Base-by-base conservation (phyloP, 352 stramenopile species). In the Globisporangium cystogenes region DNA sequence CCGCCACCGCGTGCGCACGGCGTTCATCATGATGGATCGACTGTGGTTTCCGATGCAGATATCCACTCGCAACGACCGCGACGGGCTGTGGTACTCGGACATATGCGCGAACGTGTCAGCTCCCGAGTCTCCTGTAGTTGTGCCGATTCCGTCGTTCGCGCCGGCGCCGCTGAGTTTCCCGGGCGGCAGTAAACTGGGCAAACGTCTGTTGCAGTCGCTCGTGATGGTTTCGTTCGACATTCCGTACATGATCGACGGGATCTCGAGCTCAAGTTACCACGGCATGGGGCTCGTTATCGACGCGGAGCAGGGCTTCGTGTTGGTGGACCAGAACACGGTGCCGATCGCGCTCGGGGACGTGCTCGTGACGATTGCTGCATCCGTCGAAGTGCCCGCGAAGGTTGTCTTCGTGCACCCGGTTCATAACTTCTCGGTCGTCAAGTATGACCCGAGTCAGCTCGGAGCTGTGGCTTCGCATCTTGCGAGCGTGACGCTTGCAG, bases 141-240 rank as follows among this genome's bases (percentile, higher is more conserved):
- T 51, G 10, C 59, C 62, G 10, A 70, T 82, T 21, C 82, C 82
- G 18, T 72, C 67, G 7, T 82, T 81, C 59, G 62, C 75, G 0
- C 79, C 78, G 0, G 68, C 76, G 3, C 80, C 78, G 1, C 53
- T 91, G 23, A 88, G 73, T 33, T 90, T 91, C 43, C 80, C 83
- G 16, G 81, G 81, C 18, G 75, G 77, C 4, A 86, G 74, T 45
- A 67, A 62, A 8, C 48, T 87, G 1, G 77, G 81, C 12, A 91
- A 90, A 48, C 87, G 88, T 39, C 68, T 88, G 12, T 53, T 94
- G 41, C 48, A 74, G 20, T 92, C 83, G 18, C 72, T 97, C 2
- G 88, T 97, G 14, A 96, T 95, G 86, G 87, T 96, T 2, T 78
- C 78, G n/a, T 96, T 96, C 62, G 85, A 96, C 52, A 90, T 96